Conservation (phyloP, 305 asterid species). For the Fraxinus paxiana region DNA sequence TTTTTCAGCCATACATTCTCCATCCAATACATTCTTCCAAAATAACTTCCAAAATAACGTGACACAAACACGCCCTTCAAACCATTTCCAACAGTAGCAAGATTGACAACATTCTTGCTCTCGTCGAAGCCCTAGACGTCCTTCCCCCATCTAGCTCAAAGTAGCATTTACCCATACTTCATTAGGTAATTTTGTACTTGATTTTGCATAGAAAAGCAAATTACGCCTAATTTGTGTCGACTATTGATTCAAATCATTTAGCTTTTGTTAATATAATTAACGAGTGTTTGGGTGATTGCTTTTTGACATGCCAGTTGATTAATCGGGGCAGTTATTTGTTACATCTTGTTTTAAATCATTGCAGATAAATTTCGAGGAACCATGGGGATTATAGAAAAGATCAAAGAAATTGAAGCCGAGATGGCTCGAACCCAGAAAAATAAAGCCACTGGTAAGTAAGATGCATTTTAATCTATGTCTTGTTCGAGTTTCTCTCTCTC, state of each 20-base stretch:
- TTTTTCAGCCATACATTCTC: no score
- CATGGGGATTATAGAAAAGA: conserved; percentile 95
- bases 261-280: background rate
- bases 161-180: background rate
- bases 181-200: background rate
- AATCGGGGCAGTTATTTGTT: background rate
- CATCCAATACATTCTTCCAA: no score
- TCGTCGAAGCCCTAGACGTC: background rate
- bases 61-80: no score
- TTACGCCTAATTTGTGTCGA: background rate
- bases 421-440: conserved; percentile 99
- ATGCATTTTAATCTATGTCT: background rate
- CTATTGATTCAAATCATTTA: background rate
- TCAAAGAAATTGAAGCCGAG: conserved; percentile 92
- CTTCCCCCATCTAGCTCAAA: background rate
- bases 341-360: conserved; percentile 11
- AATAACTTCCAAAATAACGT: no score
- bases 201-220: background rate
- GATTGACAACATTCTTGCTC: no score
- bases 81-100: no score
- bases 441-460: conserved; percentile 73
- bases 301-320: background rate
- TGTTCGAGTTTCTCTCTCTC: background rate
- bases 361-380: conserved; percentile 38
- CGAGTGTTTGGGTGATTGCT: background rate